These are phyloP conservation scores for Phaeosphaeria sp. DNA, from an alignment of 2,329 filamentous ascomycete genomes.

Conservation along the genomic window DNA sequence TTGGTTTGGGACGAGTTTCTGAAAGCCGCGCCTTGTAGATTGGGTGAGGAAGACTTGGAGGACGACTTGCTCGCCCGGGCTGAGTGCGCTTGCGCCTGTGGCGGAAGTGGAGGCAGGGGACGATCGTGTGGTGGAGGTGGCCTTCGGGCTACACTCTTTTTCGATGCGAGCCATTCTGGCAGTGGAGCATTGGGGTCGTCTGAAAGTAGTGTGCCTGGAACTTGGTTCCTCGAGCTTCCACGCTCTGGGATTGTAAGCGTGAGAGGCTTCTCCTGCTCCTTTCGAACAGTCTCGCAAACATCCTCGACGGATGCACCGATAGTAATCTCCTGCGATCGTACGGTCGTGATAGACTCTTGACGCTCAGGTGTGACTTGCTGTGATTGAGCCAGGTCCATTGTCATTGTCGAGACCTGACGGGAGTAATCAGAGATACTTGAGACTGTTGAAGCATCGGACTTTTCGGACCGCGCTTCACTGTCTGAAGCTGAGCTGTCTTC, in stretches of 20 bases:
- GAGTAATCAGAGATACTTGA: constrained; percentile 30
- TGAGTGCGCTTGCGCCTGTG: constrained; percentile 4
- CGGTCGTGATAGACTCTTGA: not conserved
- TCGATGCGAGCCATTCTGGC: constrained; percentile 19
- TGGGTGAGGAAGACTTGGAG: not conserved
- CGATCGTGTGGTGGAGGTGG: constrained; percentile 27
- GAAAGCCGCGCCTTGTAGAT: not conserved
- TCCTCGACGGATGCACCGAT: constrained; percentile 27
- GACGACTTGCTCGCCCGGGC: not conserved
- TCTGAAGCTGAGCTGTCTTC: constrained; percentile 28
- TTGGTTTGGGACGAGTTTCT: constrained; percentile 9
- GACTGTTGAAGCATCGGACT: constrained; percentile 19
- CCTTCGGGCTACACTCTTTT: constrained; percentile 15
- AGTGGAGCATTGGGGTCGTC: not conserved
- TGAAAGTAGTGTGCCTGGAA: not conserved
- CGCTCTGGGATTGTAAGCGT: constrained; percentile 10
- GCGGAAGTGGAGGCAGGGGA: constrained; percentile 34
- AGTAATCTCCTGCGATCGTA: constrained; percentile 37
- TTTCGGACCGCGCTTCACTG: constrained; percentile 20
- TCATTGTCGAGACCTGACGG: constrained; percentile 29
- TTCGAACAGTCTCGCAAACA: constrained; percentile 12
- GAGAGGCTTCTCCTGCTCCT: constrained; percentile 14
- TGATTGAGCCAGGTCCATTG: constrained; percentile 8
- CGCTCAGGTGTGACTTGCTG: constrained; percentile 31
- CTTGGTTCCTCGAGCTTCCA: constrained; percentile 4